Base-by-base conservation (phyloP, 2,329 filamentous ascomycete genomes). In the Lasiodiplodia theobromae region DNA sequence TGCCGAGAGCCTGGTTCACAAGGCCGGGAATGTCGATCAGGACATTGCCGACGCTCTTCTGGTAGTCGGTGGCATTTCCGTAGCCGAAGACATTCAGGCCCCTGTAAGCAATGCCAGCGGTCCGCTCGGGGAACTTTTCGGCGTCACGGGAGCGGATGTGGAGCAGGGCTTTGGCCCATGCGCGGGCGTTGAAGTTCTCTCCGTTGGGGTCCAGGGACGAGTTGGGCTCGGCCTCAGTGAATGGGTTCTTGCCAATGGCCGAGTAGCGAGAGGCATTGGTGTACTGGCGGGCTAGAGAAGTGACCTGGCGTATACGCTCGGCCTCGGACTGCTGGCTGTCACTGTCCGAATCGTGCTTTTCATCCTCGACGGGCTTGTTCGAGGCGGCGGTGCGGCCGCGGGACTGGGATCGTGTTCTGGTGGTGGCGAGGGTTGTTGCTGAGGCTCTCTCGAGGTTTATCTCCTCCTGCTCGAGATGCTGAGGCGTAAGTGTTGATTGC, bases 161-260 rank as follows among this genome's bases (percentile, higher is more conserved):
- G 69, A 85, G 79, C 77, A 85, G 82, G 23, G 82, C 81, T 74
- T 83, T 84, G 53, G 82, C 81, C 83, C 83, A 86, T 70, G 79
- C 76, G 40, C 83, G 76, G 23, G 83, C 81, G 54, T 79, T 81
- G 79, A 86, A 86, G 72, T 85, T 79, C 2, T 78, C 73, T 58
- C 82, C 80, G 71, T 78, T 74, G 21, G 84, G 83, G 69, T 86
- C 82, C n/a, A 85, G 74, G 11, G 78, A 73, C 0, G 82, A 83
- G 68, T 78, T 81, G 37, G 80, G 72, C 34, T 78, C 75, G 14
- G 82, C 80, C 28, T 77, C 66, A 66, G 74, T 69, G 71, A 80
- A 80, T 0, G 77, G 77, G 60, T 80, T 80, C 69, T 77, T 75
- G 57, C 77, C 74, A n/a, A 76, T 73, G 4, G 80, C 74, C 3